Conservation (phyloP, 2,329 filamentous ascomycete genomes). For the Sphaceloma murrayae region DNA sequence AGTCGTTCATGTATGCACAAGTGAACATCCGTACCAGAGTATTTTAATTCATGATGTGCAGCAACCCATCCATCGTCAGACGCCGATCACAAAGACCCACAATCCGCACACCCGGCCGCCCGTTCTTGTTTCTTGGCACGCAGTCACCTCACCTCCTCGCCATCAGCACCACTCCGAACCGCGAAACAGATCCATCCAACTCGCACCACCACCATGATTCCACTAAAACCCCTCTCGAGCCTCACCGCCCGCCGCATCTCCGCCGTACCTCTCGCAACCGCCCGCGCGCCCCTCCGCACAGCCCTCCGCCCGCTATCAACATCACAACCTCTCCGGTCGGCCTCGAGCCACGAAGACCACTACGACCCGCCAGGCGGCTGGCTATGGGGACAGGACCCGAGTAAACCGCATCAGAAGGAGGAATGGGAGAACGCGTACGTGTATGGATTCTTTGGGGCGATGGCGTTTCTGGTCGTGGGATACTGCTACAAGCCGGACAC, state of each 20-base stretch:
- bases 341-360: slow-evolving; percentile 63
- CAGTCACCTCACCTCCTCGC: slow-evolving; percentile 7
- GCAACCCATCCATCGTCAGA: background rate
- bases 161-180: no score
- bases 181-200: no score
- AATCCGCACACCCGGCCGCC: background rate
- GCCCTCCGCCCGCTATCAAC: slow-evolving; percentile 26
- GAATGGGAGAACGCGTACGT: slow-evolving; percentile 87
- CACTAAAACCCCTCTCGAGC: no score
- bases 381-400: slow-evolving; percentile 89
- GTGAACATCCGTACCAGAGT: no score
- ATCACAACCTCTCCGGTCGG: slow-evolving; percentile 26
- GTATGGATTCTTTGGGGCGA: slow-evolving; percentile 72
- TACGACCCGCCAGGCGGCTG: slow-evolving; percentile 87
- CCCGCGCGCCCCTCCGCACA: background rate
- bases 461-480: slow-evolving; percentile 63
- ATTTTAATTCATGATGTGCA: no score
- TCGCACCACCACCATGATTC: background rate
- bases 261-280: background rate
- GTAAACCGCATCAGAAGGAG: slow-evolving; percentile 91
- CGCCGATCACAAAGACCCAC: slow-evolving; percentile 11
- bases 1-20: no score
- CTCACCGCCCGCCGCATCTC: no score
- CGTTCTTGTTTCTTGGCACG: background rate
- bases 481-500: slow-evolving; percentile 98